phyloP scores from a whole-genome alignment of 257 asterid species.

The Solanum chaucha region DNA sequence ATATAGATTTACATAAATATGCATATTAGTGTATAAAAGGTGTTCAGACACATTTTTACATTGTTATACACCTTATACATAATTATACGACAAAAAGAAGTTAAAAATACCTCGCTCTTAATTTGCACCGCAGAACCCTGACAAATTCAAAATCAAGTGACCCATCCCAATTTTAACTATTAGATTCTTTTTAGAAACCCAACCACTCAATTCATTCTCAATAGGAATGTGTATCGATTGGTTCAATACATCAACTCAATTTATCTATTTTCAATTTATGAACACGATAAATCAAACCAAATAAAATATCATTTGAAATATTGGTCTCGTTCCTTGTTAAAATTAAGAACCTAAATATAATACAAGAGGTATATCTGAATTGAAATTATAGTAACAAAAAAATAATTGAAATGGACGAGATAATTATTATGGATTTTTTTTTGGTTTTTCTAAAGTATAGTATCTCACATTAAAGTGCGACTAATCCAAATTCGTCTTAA shows the following conservation, averaged over 20 bases:
- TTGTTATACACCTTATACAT: not conserved
- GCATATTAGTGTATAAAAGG: too few relatives aligned
- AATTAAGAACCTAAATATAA: too few relatives aligned
- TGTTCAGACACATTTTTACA: not conserved
- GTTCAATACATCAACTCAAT: not conserved
- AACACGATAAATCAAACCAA: too few relatives aligned
- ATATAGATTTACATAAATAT: not conserved
- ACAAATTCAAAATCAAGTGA: not conserved
- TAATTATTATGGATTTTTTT: too few relatives aligned
- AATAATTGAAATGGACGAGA: too few relatives aligned
- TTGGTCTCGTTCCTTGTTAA: not conserved
- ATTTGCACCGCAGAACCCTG: not conserved
- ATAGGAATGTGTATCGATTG: too few relatives aligned
- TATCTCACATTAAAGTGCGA: accelerated
- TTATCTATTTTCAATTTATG: too few relatives aligned
- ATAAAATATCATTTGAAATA: too few relatives aligned
- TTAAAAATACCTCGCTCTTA: not conserved
- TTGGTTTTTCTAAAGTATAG: too few relatives aligned
- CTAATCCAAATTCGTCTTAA: accelerated
- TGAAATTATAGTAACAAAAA: not conserved
- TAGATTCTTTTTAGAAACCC: not conserved
- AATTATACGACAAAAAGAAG: too few relatives aligned
- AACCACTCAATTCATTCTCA: too few relatives aligned
- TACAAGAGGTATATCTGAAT: too few relatives aligned
- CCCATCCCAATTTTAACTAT: not conserved